Percentiles rank a stretch among this genome's conserved stretches.
Evolutionary conservation across 768 basidiomycete species (phyloP).

Genomic region (Mycena galopus): DNA sequence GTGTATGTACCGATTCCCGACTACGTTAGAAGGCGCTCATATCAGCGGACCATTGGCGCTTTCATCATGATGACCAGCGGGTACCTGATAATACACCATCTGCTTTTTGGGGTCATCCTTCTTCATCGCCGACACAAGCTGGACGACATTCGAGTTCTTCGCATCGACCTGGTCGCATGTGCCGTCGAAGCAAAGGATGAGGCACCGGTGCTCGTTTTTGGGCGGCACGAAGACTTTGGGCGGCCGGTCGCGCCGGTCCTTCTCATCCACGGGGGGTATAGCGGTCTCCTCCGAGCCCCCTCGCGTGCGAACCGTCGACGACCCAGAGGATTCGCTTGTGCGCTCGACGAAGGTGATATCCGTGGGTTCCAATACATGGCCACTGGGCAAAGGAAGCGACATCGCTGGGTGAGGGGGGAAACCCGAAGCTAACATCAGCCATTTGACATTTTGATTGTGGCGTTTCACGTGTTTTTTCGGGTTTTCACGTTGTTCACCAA

Average conservation of each 20-base stretch:
- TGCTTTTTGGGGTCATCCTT: constrained; percentile 66
- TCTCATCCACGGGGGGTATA: background rate
- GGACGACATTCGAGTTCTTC: constrained; percentile 69
- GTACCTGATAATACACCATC: constrained; percentile 70
- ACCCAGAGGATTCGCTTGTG: background rate
- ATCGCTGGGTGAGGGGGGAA: background rate
- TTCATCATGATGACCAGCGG: background rate
- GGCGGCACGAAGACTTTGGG: constrained; percentile 52
- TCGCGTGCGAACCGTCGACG: background rate
- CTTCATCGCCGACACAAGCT: constrained; percentile 63
- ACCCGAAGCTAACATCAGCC: background rate
- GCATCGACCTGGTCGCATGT: constrained; percentile 65
- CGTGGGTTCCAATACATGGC: background rate
- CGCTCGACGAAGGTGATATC: background rate
- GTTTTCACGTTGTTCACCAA: too few species aligned
- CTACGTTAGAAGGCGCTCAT: background rate
- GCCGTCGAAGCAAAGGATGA: constrained; percentile 70
- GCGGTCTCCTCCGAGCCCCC: background rate
- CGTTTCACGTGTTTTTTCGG: too few species aligned
- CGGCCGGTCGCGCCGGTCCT: background rate
- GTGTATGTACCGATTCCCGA: constrained; percentile 67
- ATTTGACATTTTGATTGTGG: too few species aligned
- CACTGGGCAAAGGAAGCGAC: background rate
- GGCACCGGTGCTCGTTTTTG: constrained; percentile 53
- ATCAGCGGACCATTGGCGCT: constrained; percentile 21